These are phyloP conservation scores for Nannizziopsis barbatae DNA, from an alignment of 2,329 filamentous ascomycete species.

Conservation along the genomic window DNA sequence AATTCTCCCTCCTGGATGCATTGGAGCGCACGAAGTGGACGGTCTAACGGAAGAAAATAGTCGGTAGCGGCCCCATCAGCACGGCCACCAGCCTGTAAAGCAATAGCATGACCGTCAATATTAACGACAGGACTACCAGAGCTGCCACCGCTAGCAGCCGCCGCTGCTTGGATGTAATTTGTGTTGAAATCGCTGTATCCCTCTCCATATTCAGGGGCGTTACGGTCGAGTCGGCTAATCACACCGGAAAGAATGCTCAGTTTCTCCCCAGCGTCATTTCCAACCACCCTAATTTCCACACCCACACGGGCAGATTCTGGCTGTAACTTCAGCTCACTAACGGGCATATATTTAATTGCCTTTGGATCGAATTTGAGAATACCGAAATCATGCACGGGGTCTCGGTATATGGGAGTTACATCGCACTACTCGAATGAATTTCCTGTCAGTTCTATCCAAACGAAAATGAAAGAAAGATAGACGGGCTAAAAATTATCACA, in stretches of 20 bases:
- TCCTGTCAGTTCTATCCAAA: not conserved
- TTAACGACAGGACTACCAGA: slow-evolving; percentile 98
- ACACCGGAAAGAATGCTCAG: slow-evolving; percentile 95
- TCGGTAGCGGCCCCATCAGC: slow-evolving; percentile 93
- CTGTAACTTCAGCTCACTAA: slow-evolving; percentile 65
- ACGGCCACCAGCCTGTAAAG: slow-evolving; percentile 84
- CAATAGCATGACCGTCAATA: slow-evolving; percentile 82
- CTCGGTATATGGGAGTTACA: slow-evolving; percentile 90
- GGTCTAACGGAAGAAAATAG: slow-evolving; percentile 89
- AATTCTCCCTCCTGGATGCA: slow-evolving; percentile 66
- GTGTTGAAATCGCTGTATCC: slow-evolving; percentile 97
- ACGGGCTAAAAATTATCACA: slow-evolving; percentile 12
- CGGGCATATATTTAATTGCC: slow-evolving; percentile 92
- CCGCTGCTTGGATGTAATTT: slow-evolving; percentile 95
- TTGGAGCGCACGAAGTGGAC: slow-evolving; percentile 73
- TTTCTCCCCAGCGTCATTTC: slow-evolving; percentile 97
- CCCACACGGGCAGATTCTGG: slow-evolving; percentile 82
- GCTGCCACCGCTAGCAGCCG: slow-evolving; percentile 89
- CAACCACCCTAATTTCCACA: slow-evolving; percentile 88
- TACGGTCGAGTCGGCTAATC: slow-evolving; percentile 88
- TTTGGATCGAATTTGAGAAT: slow-evolving; percentile 93
- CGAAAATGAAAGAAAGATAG: not conserved
- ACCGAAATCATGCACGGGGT: slow-evolving; percentile 96
- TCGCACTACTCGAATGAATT: slow-evolving; percentile 54
- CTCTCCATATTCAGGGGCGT: slow-evolving; percentile 94